Percentiles rank a stretch among this genome's conserved stretches.
Evolutionary conservation across 768 basidiomycete species (phyloP).

Genomic region (Daedalea quercina): DNA sequence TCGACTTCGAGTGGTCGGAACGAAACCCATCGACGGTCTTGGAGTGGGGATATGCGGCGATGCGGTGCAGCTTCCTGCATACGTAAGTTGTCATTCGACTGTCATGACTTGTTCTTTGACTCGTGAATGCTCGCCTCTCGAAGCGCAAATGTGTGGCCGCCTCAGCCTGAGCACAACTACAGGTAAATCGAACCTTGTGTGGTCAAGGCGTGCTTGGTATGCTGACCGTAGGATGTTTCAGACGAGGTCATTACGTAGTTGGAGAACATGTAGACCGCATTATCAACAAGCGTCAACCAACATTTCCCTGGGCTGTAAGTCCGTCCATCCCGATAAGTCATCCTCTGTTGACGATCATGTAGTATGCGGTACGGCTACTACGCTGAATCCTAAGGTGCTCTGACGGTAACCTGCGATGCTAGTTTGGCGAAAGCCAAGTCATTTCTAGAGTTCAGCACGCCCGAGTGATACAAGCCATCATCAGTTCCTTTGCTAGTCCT

Average conservation of each 20-base stretch:
- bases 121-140: not conserved
- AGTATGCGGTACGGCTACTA: conserved; percentile 59
- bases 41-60: conserved; percentile 81
- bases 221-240: conserved; percentile 4
- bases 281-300: conserved; percentile 54
- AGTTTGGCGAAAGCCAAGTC: conserved; percentile 79
- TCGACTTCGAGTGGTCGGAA: conserved; percentile 75
- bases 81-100: conserved; percentile 40
- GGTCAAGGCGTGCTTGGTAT: too few species aligned
- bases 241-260: conserved; percentile 69
- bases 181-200: conserved; percentile 36
- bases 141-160: conserved; percentile 72
- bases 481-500: conserved; percentile 70
- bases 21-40: conserved; percentile 59
- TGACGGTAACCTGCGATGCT: not conserved
- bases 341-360: not conserved
- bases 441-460: conserved; percentile 62
- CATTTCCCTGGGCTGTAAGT: conserved; percentile 70
- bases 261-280: conserved; percentile 62
- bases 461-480: conserved; percentile 62
- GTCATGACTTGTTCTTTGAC: not conserved
- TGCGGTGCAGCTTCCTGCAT: conserved; percentile 65
- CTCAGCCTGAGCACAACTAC: conserved; percentile 68
- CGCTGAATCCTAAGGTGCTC: not conserved
- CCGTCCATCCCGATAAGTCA: not conserved